Evolutionary conservation across 2,329 filamentous ascomycete genomes (phyloP).

Genomic region (Arthrobotrys iridis): DNA sequence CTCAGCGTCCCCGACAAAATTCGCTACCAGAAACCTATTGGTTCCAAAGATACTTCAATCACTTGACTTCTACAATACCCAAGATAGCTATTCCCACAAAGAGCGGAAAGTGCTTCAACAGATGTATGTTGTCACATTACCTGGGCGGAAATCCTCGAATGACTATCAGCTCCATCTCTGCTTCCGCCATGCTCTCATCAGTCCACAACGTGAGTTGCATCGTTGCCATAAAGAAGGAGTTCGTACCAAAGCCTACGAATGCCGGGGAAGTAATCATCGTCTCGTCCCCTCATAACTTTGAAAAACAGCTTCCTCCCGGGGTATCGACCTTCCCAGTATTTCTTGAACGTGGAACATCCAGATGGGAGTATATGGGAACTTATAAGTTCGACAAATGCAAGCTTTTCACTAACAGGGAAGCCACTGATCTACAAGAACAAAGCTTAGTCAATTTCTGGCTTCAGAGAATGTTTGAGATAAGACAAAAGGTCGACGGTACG

Average conservation of each 20-base stretch:
- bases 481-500: not conserved
- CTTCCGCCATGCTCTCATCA: not conserved
- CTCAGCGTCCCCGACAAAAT: not conserved
- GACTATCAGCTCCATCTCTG: slow-evolving; percentile 6
- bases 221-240: slow-evolving; percentile 12
- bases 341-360: slow-evolving; percentile 1
- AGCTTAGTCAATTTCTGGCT: slow-evolving; percentile 34
- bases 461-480: slow-evolving; percentile 8
- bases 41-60: slow-evolving; percentile 36
- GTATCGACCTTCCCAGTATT: slow-evolving; percentile 35
- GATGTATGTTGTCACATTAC: slow-evolving; percentile 23
- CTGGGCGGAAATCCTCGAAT: slow-evolving; percentile 23
- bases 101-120: not conserved
- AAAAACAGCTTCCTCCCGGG: not conserved
- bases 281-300: not conserved
- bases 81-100: not conserved
- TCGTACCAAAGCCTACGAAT: not conserved
- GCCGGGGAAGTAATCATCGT: slow-evolving; percentile 29
- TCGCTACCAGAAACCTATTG: slow-evolving; percentile 22
- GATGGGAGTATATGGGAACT: slow-evolving; percentile 44
- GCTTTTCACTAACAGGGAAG: slow-evolving; percentile 16
- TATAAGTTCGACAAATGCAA: slow-evolving; percentile 29
- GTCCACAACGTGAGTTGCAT: not conserved
- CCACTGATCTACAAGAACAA: not conserved
- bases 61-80: not conserved